These are phyloP conservation scores for Russula compacta DNA, from an alignment of 768 basidiomycete genomes.

Conservation along the genomic window DNA sequence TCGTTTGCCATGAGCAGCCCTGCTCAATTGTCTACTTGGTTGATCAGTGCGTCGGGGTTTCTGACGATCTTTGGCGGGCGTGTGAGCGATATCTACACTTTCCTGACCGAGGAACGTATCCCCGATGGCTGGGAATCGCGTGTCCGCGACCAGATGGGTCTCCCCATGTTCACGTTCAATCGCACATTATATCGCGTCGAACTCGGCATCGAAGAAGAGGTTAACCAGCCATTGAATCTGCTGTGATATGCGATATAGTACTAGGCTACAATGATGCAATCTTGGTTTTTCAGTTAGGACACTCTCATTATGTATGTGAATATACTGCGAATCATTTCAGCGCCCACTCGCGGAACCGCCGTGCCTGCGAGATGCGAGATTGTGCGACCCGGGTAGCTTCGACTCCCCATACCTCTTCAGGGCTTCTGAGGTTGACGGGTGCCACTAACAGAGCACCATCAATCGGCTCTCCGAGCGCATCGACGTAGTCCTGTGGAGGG, in stretches of 20 bases:
- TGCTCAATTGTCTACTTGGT: no score
- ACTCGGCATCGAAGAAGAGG: conserved; percentile 27
- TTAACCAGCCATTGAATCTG: background rate
- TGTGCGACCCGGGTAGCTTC: conserved; percentile 1
- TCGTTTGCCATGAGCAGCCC: no score
- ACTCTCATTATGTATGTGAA: background rate
- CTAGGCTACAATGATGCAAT: background rate
- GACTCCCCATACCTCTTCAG: conserved; percentile 16
- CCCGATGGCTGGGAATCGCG: conserved; percentile 65
- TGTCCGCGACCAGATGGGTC: conserved; percentile 41
- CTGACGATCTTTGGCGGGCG: conserved; percentile 59
- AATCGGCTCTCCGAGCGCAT: conserved; percentile 25
- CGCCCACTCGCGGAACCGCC: conserved; percentile 9
- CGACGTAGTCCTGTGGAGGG: conserved; percentile 4
- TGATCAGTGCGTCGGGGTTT: conserved; percentile 48
- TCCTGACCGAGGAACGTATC: conserved; percentile 63
- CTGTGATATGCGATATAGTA: background rate
- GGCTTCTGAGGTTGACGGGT: background rate
- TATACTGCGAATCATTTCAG: background rate
- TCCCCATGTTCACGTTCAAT: conserved; percentile 54
- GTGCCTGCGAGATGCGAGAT: conserved; percentile 4
- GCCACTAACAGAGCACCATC: background rate
- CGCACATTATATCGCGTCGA: conserved; percentile 25
- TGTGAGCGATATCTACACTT: conserved; percentile 40
- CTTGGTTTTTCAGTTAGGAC: background rate